Conservation (phyloP, 169 alveolate genomes). For the Cryptosporidium sp. region DNA sequence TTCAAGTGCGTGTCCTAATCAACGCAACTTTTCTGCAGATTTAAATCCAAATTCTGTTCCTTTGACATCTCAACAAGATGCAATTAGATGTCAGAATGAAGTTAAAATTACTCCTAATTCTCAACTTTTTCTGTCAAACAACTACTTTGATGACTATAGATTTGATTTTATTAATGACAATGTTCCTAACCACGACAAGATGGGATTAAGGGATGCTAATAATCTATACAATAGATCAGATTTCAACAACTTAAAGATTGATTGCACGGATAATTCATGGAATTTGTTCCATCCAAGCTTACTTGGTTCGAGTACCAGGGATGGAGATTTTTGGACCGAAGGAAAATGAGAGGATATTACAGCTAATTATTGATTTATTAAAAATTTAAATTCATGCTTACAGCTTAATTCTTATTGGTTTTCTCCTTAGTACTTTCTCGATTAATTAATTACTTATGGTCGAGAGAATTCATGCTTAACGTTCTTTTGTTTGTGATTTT, state of each 20-base stretch:
- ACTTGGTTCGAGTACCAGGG: conserved; percentile 17
- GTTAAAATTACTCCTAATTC: background rate
- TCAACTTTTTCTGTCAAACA: conserved; percentile 12
- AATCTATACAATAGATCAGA: background rate
- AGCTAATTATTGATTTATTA: background rate
- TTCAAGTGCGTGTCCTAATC: background rate
- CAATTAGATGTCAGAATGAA: conserved; percentile 20
- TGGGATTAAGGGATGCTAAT: conserved; percentile 19
- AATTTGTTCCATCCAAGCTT: conserved; percentile 42
- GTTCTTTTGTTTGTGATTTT: conserved; percentile 53
- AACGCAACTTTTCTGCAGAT: background rate
- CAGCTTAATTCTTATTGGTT: conserved; percentile 64
- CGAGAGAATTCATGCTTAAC: conserved; percentile 14
- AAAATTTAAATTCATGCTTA: conserved; percentile 13
- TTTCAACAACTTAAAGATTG: background rate
- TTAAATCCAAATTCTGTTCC: background rate
- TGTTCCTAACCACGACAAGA: background rate
- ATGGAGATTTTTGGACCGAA: conserved; percentile 46
- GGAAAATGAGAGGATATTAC: conserved; percentile 46
- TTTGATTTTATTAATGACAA: conserved; percentile 13
- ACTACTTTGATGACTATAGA: conserved; percentile 10
- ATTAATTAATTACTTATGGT: background rate
- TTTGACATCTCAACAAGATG: conserved; percentile 4
- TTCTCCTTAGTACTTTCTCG: conserved; percentile 36
- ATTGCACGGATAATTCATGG: conserved; percentile 16